Base-by-base conservation (phyloP, 768 basidiomycete genomes). In the Trametes meyenii region DNA sequence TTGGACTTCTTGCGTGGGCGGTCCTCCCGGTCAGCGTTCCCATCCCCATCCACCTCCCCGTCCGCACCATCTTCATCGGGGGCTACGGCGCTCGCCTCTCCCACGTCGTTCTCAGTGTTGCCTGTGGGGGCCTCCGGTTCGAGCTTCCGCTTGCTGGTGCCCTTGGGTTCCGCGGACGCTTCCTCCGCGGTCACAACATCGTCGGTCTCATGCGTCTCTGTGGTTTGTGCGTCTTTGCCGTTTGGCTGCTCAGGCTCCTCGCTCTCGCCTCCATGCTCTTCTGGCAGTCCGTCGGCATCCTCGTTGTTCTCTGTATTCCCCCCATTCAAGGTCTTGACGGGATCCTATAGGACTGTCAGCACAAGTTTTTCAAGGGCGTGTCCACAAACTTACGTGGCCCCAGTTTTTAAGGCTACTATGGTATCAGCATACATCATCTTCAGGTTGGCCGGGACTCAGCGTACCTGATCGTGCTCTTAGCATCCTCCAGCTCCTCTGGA, bases 391-490 rank as follows among this genome's bases (percentile, higher is more conserved):
- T 50, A 74, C 74, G 59, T 75, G 75, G 24, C 75, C 71, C 72
- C 72, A 74, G 50, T 75, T 74, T 42, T 71, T 72, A 46, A 74
- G 45, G 44, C 72, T 75, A 40, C n/a, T 19, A 52, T 3, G 19
- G 46, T 36, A 23, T 39, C 55, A 36, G 38, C 24, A 29, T 33
- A 16, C 13, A 11, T n/a, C n/a, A 26, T 13, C 7, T 14, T 36
- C 14, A 19, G 6, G 6, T 19, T 23, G n/a, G 1, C 29, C 38
- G 6, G 42, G n/a, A 45, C 21, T 11, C 1, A 29, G 55, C 68
- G n/a, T 51, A 67, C 72, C 73, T 73, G 49, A 71, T 72, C 1
- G 74, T 74, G 50, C 71, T 76, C 65, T 74, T 74, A 19, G 69
- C 61, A 13, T 73, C 67, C 52, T 70, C 70, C 11, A 75, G 65